Conservation (phyloP, 169 alveolate species). For the Plasmodium gonderi region DNA sequence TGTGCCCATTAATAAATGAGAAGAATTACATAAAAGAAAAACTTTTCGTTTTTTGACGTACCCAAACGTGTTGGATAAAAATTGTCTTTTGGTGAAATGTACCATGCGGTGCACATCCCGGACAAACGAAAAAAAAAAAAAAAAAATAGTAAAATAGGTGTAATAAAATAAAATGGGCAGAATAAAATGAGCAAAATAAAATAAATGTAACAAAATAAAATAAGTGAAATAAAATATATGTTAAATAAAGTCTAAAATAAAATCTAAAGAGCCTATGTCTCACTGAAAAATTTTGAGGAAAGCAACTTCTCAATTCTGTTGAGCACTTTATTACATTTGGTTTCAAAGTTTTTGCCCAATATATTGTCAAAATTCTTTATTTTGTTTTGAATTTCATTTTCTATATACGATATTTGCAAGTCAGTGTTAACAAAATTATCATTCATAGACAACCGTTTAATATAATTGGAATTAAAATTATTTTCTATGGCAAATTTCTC, state of each 20-base stretch:
- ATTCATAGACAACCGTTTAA: conserved; percentile 32
- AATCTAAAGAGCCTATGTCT: not conserved
- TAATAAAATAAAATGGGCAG: no score
- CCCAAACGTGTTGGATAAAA: no score
- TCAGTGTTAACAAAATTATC: conserved; percentile 54
- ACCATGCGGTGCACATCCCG: no score
- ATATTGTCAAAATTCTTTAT: conserved; percentile 46
- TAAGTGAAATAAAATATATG: not conserved
- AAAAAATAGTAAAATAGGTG: no score
- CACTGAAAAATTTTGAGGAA: conserved; percentile 42
- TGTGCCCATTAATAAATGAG: no score
- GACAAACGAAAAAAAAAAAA: no score
- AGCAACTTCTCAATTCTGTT: conserved; percentile 59
- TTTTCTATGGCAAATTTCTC: not conserved
- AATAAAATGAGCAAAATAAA: no score
- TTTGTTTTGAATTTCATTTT: conserved; percentile 69
- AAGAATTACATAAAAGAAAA: no score
- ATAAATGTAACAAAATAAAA: no score
- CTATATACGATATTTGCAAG: conserved; percentile 69
- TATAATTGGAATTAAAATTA: conserved; percentile 19
- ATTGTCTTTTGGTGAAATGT: no score
- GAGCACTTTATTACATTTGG: conserved; percentile 52
- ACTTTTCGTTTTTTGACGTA: no score
- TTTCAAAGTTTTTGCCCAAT: conserved; percentile 26
- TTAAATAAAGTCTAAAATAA: not conserved